Percentiles rank a stretch among this genome's conserved stretches.
Evolutionary conservation across 768 basidiomycete genomes (phyloP).

Genomic region (Russula sp.): DNA sequence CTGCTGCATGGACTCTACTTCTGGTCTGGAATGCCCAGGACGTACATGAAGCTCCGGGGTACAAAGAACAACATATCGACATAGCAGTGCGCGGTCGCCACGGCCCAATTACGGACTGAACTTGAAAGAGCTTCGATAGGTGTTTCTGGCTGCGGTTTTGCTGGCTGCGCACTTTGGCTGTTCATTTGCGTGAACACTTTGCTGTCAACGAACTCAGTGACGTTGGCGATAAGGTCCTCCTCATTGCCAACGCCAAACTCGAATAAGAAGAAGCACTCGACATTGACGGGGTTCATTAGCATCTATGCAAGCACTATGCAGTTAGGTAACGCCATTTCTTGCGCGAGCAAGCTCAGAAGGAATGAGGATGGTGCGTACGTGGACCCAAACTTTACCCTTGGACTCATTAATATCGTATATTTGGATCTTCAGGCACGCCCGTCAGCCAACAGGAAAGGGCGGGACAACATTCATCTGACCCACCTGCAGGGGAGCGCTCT

Average conservation of each 20-base stretch:
- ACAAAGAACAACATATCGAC: neutral
- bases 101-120: neutral
- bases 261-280: neutral
- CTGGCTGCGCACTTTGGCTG: neutral
- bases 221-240: neutral
- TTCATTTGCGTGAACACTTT: neutral
- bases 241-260: neutral
- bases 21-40: neutral
- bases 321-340: neutral
- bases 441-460: neutral
- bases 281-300: neutral
- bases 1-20: neutral
- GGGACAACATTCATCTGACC: neutral
- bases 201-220: neutral
- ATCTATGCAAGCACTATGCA: neutral
- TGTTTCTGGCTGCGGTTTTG: neutral
- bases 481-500: neutral
- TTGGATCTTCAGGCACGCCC: neutral
- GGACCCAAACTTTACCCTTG: neutral
- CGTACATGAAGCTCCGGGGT: neutral
- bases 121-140: neutral
- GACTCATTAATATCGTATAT: slow-evolving; percentile 1
- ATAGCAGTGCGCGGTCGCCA: neutral
- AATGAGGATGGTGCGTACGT: neutral
- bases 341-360: neutral